Conservation (phyloP, 2,329 filamentous ascomycete genomes). For the Sclerotinia nivalis region DNA sequence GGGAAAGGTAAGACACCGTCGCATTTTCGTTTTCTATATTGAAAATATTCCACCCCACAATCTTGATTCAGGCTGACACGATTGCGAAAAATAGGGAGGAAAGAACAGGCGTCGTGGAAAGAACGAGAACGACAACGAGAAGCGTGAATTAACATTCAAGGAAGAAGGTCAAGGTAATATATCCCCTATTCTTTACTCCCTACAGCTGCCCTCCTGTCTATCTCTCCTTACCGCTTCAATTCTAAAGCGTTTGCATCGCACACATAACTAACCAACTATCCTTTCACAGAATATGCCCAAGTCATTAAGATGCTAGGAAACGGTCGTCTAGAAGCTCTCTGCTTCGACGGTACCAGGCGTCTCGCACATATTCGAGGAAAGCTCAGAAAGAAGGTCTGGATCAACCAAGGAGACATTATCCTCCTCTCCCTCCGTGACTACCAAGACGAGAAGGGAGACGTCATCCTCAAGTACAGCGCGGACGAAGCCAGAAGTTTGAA, state of each 20-base stretch:
- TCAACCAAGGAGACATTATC: slow-evolving; percentile 97
- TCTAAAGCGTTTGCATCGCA: slow-evolving; percentile 45
- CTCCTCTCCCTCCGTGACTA: slow-evolving; percentile 86
- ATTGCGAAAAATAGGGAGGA: slow-evolving; percentile 67
- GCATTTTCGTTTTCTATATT: background rate
- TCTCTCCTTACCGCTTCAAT: slow-evolving; percentile 22
- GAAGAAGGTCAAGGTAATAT: slow-evolving; percentile 83
- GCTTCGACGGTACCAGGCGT: slow-evolving; percentile 91
- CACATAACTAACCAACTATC: slow-evolving; percentile 26
- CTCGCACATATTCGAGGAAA: slow-evolving; percentile 89
- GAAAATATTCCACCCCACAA: background rate
- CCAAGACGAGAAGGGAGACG: slow-evolving; percentile 90
- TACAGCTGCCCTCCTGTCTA: background rate
- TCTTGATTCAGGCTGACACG: slow-evolving; percentile 24
- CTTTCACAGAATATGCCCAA: slow-evolving; percentile 68
- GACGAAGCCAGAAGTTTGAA: slow-evolving; percentile 95
- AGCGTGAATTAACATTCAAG: slow-evolving; percentile 98
- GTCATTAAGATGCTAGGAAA: slow-evolving; percentile 96
- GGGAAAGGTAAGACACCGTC: slow-evolving; percentile 73
- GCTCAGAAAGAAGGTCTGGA: slow-evolving; percentile 99
- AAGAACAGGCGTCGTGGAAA: slow-evolving; percentile 98
- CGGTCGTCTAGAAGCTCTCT: slow-evolving; percentile 84
- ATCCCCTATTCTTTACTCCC: background rate
- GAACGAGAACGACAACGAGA: slow-evolving; percentile 99
- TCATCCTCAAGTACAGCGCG: slow-evolving; percentile 92